phyloP scores from a whole-genome alignment of 768 basidiomycete species.

The Dioszegia aurantiaca region DNA sequence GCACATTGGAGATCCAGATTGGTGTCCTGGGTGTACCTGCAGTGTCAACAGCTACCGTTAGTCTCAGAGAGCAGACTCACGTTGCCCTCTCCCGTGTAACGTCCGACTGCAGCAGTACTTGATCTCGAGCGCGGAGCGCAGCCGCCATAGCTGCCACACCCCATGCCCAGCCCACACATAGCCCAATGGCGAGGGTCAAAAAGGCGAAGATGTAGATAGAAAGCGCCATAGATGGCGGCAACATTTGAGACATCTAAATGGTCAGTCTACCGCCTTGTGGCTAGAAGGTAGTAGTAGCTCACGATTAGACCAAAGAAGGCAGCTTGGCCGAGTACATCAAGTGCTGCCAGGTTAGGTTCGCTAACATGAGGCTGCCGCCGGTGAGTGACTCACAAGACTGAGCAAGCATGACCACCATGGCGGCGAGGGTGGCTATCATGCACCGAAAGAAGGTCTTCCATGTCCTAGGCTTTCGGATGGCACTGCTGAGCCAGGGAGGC shows the following conservation, averaged over 20 bases:
- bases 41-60: not conserved
- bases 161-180: constrained; percentile 60
- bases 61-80: constrained; percentile 27
- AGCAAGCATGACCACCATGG: constrained; percentile 41
- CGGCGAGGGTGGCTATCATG: constrained; percentile 40
- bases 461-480: constrained; percentile 14
- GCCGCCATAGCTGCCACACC: constrained; percentile 61
- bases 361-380: not conserved
- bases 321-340: constrained; percentile 41
- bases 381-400: constrained; percentile 32
- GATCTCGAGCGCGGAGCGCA: constrained; percentile 53
- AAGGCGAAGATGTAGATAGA: constrained; percentile 58
- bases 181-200: constrained; percentile 57
- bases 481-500: constrained; percentile 5
- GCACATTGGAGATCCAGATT: constrained; percentile 46
- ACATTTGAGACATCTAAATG: constrained; percentile 46
- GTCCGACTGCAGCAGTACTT: constrained; percentile 28
- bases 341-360: constrained; percentile 17
- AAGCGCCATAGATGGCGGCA: constrained; percentile 58
- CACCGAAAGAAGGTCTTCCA: constrained; percentile 50
- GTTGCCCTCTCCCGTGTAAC: constrained; percentile 31
- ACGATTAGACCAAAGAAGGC: constrained; percentile 57
- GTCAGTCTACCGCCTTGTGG: not conserved
- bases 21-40: constrained; percentile 27
- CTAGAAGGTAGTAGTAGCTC: not conserved